These are phyloP conservation scores for Cetradonia linearis DNA, from an alignment of 495 filamentous ascomycete genomes.

Conservation along the genomic window DNA sequence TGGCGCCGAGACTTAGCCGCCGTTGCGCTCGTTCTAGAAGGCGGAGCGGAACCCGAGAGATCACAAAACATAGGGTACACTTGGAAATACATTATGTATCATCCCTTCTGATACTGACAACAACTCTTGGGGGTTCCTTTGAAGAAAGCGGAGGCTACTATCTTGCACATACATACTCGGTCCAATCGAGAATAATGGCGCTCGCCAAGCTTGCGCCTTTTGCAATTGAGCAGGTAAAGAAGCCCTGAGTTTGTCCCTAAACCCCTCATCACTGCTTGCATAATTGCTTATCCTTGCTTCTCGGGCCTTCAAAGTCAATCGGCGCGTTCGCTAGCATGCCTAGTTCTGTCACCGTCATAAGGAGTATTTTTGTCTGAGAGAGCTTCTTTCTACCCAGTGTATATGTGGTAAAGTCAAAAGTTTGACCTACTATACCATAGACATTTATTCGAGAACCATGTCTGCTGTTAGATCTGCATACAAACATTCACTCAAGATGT, in stretches of 20 bases:
- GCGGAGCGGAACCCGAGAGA: neutral
- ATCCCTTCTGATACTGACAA: neutral
- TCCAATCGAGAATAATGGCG: slow-evolving; percentile 11
- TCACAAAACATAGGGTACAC: slow-evolving; percentile 6
- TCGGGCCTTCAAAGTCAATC: neutral
- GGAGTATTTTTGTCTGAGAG: no score
- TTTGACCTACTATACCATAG: no score
- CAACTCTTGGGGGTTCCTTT: neutral
- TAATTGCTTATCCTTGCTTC: neutral
- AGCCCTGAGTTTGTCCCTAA: neutral
- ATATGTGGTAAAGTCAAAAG: no score
- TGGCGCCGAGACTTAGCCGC: neutral
- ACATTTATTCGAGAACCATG: no score
- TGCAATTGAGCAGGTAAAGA: slow-evolving; percentile 62
- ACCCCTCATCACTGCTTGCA: neutral
- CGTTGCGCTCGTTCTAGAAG: neutral
- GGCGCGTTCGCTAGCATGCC: neutral
- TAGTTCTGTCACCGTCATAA: no score
- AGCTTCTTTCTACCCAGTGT: no score
- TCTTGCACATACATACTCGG: neutral
- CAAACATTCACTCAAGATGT: no score
- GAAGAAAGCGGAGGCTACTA: neutral
- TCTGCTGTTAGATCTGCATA: no score
- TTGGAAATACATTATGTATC: no score
- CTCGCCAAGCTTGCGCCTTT: slow-evolving; percentile 68